phyloP scores from a whole-genome alignment of 2,329 filamentous ascomycete genomes.

The Akanthomyces uredinophilus region DNA sequence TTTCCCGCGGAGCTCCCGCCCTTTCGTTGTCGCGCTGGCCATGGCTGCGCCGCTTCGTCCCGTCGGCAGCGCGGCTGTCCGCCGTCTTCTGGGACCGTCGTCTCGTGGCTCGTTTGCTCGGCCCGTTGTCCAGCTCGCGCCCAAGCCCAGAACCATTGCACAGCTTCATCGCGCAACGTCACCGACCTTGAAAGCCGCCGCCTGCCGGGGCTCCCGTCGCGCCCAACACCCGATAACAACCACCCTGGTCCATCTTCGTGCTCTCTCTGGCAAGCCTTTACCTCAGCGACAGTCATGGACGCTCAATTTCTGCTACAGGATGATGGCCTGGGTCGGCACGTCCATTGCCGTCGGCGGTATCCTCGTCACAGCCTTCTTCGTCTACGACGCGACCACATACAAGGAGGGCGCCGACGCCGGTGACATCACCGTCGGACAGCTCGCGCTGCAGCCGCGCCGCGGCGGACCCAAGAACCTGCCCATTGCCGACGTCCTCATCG shows the following conservation, averaged over 20 bases:
- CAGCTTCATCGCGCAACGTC: constrained; percentile 1
- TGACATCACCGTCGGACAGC: constrained; percentile 78
- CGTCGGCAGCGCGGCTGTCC: neutral
- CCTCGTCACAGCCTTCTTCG: constrained; percentile 76
- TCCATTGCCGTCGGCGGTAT: constrained; percentile 66
- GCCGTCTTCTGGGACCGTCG: neutral
- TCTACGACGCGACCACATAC: constrained; percentile 93
- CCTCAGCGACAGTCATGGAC: constrained; percentile 43
- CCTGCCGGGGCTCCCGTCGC: neutral
- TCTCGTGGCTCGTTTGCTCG: constrained; percentile 48
- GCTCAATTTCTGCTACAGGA: constrained; percentile 60
- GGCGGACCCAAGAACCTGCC: constrained; percentile 95
- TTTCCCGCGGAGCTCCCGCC: neutral
- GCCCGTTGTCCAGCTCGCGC: constrained; percentile 46
- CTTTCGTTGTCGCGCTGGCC: neutral
- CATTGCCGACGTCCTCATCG: constrained; percentile 80
- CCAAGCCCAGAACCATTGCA: neutral
- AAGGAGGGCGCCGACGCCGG: constrained; percentile 59
- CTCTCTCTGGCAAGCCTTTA: constrained; percentile 48
- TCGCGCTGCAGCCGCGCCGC: constrained; percentile 72
- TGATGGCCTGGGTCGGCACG: constrained; percentile 59
- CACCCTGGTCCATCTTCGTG: constrained; percentile 28
- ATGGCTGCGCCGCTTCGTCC: constrained; percentile 13
- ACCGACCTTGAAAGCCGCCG: neutral
- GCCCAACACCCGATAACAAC: constrained; percentile 5